Conservation (phyloP, 352 stramenopile species). For the Synura sp. region DNA sequence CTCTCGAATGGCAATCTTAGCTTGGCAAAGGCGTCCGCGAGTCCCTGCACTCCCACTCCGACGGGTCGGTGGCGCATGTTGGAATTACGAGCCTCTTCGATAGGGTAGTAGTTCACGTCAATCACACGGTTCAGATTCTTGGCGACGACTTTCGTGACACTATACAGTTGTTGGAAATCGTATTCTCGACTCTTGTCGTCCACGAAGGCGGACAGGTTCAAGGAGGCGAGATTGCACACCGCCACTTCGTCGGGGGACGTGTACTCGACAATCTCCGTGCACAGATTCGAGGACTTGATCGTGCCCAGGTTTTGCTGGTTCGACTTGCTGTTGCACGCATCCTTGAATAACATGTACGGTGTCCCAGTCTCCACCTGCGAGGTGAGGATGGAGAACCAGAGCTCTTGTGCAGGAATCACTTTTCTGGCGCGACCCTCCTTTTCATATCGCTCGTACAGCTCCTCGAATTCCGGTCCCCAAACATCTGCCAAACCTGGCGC, state of each 20-base stretch:
- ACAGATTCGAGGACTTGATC: constrained; percentile 98
- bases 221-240: constrained; percentile 98
- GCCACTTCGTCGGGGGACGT: constrained; percentile 93
- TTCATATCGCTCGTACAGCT: constrained; percentile 92
- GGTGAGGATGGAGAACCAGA: constrained; percentile 98
- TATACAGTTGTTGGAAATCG: constrained; percentile 88
- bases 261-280: constrained; percentile 99
- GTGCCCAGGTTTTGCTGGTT: constrained; percentile 99
- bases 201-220: constrained; percentile 93
- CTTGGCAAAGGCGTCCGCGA: constrained; percentile 95
- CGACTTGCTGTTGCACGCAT: constrained; percentile 95
- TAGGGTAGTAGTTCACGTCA: constrained; percentile 98
- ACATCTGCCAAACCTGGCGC: constrained; percentile 85
- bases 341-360: constrained; percentile 99
- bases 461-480: constrained; percentile 89
- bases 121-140: constrained; percentile 98
- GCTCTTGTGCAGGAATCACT: constrained; percentile 92
- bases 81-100: constrained; percentile 69
- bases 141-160: constrained; percentile 91
- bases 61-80: constrained; percentile 98
- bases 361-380: constrained; percentile 98
- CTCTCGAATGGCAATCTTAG: constrained; percentile 95
- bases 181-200: constrained; percentile 65
- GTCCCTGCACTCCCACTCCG: constrained; percentile 95
- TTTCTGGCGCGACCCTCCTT: constrained; percentile 83